A percentile compares a stretch with the other conserved stretches of the same genome.
Conservation (phyloP, 2,329 filamentous ascomycete genomes). For the Emericellopsis atlantica region DNA sequence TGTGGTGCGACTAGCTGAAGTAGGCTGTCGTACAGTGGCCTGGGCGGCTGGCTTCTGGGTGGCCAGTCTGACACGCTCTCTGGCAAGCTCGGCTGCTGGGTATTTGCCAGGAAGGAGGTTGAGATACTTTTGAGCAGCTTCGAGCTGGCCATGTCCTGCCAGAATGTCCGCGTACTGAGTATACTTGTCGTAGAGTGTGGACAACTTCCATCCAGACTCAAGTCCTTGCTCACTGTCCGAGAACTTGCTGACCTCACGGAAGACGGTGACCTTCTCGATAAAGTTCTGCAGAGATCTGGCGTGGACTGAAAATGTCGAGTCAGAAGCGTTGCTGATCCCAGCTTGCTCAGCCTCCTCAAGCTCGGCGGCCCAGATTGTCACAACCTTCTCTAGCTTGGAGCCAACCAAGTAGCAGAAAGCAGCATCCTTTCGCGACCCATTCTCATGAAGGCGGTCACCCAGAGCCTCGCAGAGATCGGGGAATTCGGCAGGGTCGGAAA, state of each 20-base stretch:
- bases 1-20: conserved; percentile 18
- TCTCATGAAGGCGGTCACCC: conserved; percentile 78
- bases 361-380: conserved; percentile 85
- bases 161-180: conserved; percentile 94
- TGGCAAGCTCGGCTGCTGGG: conserved; percentile 74
- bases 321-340: conserved; percentile 54
- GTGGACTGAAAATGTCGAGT: conserved; percentile 85
- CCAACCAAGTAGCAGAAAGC: conserved; percentile 94
- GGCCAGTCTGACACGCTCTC: conserved; percentile 74
- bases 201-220: conserved; percentile 76
- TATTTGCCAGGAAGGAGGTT: conserved; percentile 75
- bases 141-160: conserved; percentile 76
- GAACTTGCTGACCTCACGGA: conserved; percentile 89
- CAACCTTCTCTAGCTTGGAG: conserved; percentile 94
- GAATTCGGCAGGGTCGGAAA: conserved; percentile 82
- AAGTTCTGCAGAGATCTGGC: conserved; percentile 80
- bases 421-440: conserved; percentile 71
- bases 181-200: conserved; percentile 84
- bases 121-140: conserved; percentile 82
- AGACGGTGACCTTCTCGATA: conserved; percentile 96
- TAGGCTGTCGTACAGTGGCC: conserved; percentile 12
- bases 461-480: conserved; percentile 89
- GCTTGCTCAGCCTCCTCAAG: conserved; percentile 73
- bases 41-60: conserved; percentile 39
- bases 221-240: conserved; percentile 62